A percentile compares a stretch with the other conserved stretches of the same genome.
Conservation (phyloP, 768 basidiomycete genomes). For the Rossbeevera mucosa region DNA sequence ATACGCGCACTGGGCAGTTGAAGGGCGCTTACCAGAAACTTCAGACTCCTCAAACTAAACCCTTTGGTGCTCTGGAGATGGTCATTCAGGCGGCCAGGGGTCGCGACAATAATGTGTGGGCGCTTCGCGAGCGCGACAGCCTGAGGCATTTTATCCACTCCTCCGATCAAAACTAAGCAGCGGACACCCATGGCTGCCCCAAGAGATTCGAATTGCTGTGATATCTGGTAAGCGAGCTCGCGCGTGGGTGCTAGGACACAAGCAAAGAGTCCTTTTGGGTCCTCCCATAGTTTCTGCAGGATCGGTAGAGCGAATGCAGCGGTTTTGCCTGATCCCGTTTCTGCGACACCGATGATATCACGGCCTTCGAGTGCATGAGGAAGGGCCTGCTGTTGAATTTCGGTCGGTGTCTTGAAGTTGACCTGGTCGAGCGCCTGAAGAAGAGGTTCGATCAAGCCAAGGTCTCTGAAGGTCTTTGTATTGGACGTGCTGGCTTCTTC, state of each 20-base stretch:
- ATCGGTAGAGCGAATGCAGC: constrained; percentile 96
- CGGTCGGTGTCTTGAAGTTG: constrained; percentile 81
- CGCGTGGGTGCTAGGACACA: constrained; percentile 96
- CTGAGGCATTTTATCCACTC: constrained; percentile 88
- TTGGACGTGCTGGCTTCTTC: constrained; percentile 55
- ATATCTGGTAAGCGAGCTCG: constrained; percentile 96
- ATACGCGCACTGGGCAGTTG: not conserved
- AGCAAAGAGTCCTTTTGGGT: constrained; percentile 89
- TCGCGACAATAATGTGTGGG: constrained; percentile 93
- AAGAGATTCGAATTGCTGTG: constrained; percentile 91
- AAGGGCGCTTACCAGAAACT: constrained; percentile 69
- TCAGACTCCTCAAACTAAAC: constrained; percentile 78
- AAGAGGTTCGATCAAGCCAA: constrained; percentile 87
- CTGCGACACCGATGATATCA: constrained; percentile 98
- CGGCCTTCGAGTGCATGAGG: constrained; percentile 86
- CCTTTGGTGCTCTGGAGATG: constrained; percentile 98
- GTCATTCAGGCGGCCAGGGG: constrained; percentile 88
- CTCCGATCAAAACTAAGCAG: constrained; percentile 90
- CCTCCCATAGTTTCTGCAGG: constrained; percentile 93
- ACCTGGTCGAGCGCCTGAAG: constrained; percentile 80
- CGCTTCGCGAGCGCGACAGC: constrained; percentile 88
- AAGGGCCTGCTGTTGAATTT: constrained; percentile 81
- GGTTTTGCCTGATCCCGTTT: constrained; percentile 97
- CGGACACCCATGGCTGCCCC: constrained; percentile 92
- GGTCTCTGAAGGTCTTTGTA: constrained; percentile 62